These are phyloP conservation scores for Pterulicium gracile DNA, from an alignment of 1,284 basidiomycete genomes.

Conservation along the genomic window DNA sequence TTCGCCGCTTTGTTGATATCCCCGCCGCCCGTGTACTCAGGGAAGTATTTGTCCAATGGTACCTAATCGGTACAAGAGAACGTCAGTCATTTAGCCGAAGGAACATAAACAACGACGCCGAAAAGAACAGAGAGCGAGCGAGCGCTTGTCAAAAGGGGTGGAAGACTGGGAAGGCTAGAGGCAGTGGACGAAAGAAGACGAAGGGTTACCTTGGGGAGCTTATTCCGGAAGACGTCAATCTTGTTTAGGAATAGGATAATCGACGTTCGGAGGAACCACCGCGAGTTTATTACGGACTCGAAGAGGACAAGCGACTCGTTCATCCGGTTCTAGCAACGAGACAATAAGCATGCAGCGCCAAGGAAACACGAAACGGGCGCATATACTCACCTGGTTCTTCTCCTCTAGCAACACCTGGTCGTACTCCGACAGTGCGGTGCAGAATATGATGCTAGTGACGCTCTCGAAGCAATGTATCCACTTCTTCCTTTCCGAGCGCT, in stretches of 20 bases:
- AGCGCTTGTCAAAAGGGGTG: slow-evolving; percentile 1
- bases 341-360: background rate
- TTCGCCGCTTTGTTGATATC: slow-evolving; percentile 98
- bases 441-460: slow-evolving; percentile 93
- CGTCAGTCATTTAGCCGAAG: too few relatives aligned
- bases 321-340: slow-evolving; percentile 87
- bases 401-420: slow-evolving; percentile 84
- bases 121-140: background rate
- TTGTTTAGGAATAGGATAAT: slow-evolving; percentile 94
- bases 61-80: slow-evolving; percentile 41
- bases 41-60: slow-evolving; percentile 84
- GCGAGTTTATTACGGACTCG: slow-evolving; percentile 93
- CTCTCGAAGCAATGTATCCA: slow-evolving; percentile 95
- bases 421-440: slow-evolving; percentile 89
- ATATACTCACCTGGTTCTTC: slow-evolving; percentile 53
- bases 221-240: slow-evolving; percentile 92
- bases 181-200: too few relatives aligned
- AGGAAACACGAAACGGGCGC: background rate
- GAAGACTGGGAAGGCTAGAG: too few relatives aligned
- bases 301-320: slow-evolving; percentile 88
- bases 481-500: slow-evolving; percentile 89
- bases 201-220: slow-evolving; percentile 65
- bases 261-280: slow-evolving; percentile 91
- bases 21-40: slow-evolving; percentile 88
- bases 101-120: background rate